A percentile compares a stretch with the other conserved stretches of the same genome.
These are phyloP conservation scores for Colletotrichum trifolii DNA, from an alignment of 2,329 filamentous ascomycete genomes.

Conservation along the genomic window DNA sequence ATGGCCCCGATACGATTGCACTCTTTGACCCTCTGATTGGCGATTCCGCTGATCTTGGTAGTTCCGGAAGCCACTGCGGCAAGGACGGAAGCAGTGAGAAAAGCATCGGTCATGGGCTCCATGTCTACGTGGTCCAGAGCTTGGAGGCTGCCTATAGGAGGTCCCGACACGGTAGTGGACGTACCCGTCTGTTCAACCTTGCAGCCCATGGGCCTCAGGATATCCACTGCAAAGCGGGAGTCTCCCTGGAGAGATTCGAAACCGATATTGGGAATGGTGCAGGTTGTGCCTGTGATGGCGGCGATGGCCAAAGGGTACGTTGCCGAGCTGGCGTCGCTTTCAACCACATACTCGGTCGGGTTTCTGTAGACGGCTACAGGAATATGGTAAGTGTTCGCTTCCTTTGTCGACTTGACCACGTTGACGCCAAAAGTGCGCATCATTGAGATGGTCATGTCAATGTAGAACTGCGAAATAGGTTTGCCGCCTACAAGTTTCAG, in stretches of 20 bases:
- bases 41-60: conserved; percentile 92
- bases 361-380: conserved; percentile 86
- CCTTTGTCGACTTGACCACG: conserved; percentile 79
- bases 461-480: conserved; percentile 95
- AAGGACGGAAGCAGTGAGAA: conserved; percentile 92
- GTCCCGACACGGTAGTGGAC: conserved; percentile 94
- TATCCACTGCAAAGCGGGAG: conserved; percentile 90
- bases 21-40: conserved; percentile 97
- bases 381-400: conserved; percentile 93
- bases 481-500: conserved; percentile 93
- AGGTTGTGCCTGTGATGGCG: conserved; percentile 94
- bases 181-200: conserved; percentile 83
- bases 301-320: conserved; percentile 96
- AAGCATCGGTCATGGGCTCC: conserved; percentile 99
- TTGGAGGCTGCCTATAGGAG: conserved; percentile 77
- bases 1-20: conserved; percentile 97
- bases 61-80: conserved; percentile 87
- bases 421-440: conserved; percentile 91
- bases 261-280: conserved; percentile 96
- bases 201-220: conserved; percentile 94
- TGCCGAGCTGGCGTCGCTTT: conserved; percentile 97
- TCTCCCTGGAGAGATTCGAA: conserved; percentile 93
- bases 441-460: conserved; percentile 99
- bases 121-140: conserved; percentile 89
- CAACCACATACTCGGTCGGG: conserved; percentile 86